Percentiles rank a stretch among this genome's conserved stretches.
phyloP scores from a whole-genome alignment of 495 filamentous ascomycete species.

The Trichoderma asperelloides region DNA sequence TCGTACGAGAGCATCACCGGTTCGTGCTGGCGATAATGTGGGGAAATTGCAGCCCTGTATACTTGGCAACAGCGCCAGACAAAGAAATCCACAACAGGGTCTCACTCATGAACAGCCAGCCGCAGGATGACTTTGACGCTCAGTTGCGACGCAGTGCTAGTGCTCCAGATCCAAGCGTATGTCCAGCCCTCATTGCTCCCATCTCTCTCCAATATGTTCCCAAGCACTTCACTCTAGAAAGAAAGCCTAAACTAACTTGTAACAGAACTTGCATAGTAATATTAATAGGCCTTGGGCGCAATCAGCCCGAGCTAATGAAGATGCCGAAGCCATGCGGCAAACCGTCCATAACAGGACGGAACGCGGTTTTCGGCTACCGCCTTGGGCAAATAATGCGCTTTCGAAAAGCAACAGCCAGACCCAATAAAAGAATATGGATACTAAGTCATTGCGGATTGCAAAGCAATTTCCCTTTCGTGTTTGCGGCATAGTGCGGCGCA shows the following conservation, averaged over 20 bases:
- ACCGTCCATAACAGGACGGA: not conserved
- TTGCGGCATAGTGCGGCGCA: not conserved
- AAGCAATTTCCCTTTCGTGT: not conserved
- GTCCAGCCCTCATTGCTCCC: not conserved
- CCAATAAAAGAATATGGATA: not conserved
- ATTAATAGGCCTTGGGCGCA: not conserved
- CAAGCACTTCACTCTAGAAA: not conserved
- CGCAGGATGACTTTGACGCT: not conserved
- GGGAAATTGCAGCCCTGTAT: not conserved
- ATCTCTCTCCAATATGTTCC: not conserved
- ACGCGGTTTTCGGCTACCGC: not conserved
- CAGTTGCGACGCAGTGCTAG: not conserved
- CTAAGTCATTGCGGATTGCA: not conserved
- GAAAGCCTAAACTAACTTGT: not conserved
- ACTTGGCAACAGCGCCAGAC: not conserved
- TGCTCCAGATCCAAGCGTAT: not conserved
- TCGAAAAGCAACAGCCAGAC: not conserved
- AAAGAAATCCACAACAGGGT: not conserved
- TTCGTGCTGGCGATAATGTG: not conserved
- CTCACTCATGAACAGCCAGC: not conserved
- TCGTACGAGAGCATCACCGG: not conserved
- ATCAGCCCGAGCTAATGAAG: conserved; percentile 7
- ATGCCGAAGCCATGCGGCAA: conserved; percentile 5
- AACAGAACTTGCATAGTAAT: not conserved
- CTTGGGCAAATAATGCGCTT: not conserved